Evolutionary conservation across 768 basidiomycete genomes (phyloP), one percentile per base, ranked within the genome.

Genomic region (Leccinum variicolor): DNA sequence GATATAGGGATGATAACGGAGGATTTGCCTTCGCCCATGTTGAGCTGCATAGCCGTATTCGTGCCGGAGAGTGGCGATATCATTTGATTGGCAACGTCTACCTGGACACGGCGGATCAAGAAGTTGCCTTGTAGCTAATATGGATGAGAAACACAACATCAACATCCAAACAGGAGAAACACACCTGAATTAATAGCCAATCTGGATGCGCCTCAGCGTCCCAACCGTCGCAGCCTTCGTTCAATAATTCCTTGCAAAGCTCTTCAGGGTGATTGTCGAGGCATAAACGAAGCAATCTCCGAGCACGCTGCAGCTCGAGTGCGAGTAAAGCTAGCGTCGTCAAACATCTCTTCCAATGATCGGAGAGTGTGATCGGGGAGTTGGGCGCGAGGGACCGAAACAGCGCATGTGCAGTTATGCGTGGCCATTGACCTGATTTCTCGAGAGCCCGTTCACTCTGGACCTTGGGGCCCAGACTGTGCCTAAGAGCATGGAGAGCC

Each of bases 11-110:
- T 73, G 19, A 84, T 76, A 1, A 76, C 76, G 0, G 75, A 77
- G 2, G 76, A 75, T 57, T 84, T 84, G 1, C 82, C 83, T 54
- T 84, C 82, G 2, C 82, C 82, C 82, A 84, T 84, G 50, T 84
- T 82, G 15, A 84, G 75, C 41, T 84, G 82, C 28, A 79, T 68
- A 6, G 73, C 64, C 0, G 76, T 75, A 50, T 79, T 84, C 8
- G 60, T 15, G 3, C 59, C 56, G 0, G 67, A 73, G 1, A 54
- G 55, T 0, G 83, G 81, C 0, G 63, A 53, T 23, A 80, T 78
- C 83, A 84, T 83, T 50, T 81, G 75, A 4, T 62, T 52, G 1
- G 81, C 78, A 9, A 84, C 66, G 0, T 65, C 52, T 0, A 67
- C 66, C 56, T 84, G 83, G 15, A 82, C 61, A 0, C 72, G 69